Percentiles rank a stretch among this genome's conserved stretches.
phyloP scores from a whole-genome alignment of 2,329 filamentous ascomycete genomes.

The Fusarium sp. region DNA sequence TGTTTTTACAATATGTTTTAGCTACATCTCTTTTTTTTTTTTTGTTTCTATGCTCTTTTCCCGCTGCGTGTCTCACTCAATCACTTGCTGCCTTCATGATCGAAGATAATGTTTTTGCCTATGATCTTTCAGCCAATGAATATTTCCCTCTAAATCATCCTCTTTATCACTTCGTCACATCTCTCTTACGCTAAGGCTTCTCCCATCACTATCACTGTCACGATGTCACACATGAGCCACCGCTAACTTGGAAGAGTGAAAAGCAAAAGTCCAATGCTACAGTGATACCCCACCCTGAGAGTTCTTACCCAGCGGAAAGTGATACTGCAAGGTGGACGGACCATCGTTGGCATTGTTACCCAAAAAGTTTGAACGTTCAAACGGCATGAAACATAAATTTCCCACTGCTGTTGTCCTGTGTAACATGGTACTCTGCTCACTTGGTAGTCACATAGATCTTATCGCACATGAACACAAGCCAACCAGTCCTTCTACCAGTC shows the following conservation, averaged over 20 bases:
- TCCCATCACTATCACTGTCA: slow-evolving; percentile 33
- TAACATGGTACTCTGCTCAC: background rate
- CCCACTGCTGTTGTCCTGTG: background rate
- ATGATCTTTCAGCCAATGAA: background rate
- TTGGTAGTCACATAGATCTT: background rate
- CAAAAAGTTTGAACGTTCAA: background rate
- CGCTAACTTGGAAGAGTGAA: background rate
- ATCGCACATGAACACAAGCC: background rate
- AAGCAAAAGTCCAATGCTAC: slow-evolving; percentile 13
- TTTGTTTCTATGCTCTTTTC: background rate
- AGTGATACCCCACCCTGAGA: background rate
- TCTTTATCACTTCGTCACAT: slow-evolving; percentile 9
- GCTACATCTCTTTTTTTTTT: background rate
- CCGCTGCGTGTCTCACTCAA: no score
- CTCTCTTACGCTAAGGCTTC: background rate
- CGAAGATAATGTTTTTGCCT: background rate
- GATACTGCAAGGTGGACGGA: background rate
- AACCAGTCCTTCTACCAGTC: background rate
- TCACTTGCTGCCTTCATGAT: background rate
- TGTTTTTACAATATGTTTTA: background rate
- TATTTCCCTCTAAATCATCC: background rate
- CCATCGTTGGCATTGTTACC: background rate
- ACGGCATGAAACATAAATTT: background rate
- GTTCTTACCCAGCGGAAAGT: background rate
- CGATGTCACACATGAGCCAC: slow-evolving; percentile 2